Percentiles rank a stretch among this genome's conserved stretches.
These are phyloP conservation scores for Phallus indusiatus DNA, from an alignment of 768 basidiomycete genomes.

Conservation along the genomic window DNA sequence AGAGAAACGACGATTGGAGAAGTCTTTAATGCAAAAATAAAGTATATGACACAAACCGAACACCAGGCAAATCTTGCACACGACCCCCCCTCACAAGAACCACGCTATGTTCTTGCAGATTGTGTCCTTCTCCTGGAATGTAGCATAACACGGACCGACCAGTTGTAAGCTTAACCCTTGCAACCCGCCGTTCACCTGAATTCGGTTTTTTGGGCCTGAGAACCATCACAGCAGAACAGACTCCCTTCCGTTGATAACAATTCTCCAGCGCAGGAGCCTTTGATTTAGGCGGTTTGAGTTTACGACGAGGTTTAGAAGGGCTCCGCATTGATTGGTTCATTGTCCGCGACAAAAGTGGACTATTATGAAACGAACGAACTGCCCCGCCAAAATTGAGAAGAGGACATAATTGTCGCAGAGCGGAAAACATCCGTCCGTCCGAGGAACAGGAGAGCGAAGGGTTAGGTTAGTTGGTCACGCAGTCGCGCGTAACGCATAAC, in stretches of 20 bases:
- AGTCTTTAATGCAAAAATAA: neutral
- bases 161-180: slow-evolving; percentile 82
- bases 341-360: slow-evolving; percentile 51
- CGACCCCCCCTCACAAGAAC: slow-evolving; percentile 92
- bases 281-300: slow-evolving; percentile 29
- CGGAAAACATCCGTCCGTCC: slow-evolving; percentile 2
- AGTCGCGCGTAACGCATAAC: slow-evolving; percentile 4
- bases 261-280: slow-evolving; percentile 72
- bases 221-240: slow-evolving; percentile 73
- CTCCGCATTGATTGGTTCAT: slow-evolving; percentile 74
- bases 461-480: neutral
- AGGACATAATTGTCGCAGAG: slow-evolving; percentile 6
- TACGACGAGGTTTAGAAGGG: slow-evolving; percentile 33
- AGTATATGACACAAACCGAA: slow-evolving; percentile 49
- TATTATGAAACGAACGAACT: slow-evolving; percentile 52
- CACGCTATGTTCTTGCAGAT: slow-evolving; percentile 94
- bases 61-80: slow-evolving; percentile 96
- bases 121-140: slow-evolving; percentile 95
- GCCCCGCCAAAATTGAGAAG: slow-evolving; percentile 18
- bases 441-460: neutral
- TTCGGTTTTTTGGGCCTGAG: slow-evolving; percentile 96
- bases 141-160: slow-evolving; percentile 89
- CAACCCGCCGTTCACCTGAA: slow-evolving; percentile 96
- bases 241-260: slow-evolving; percentile 85
- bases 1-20: slow-evolving; percentile 1